Base-by-base conservation (phyloP, 2,329 filamentous ascomycete species). In the Diaporthe ilicicola region DNA sequence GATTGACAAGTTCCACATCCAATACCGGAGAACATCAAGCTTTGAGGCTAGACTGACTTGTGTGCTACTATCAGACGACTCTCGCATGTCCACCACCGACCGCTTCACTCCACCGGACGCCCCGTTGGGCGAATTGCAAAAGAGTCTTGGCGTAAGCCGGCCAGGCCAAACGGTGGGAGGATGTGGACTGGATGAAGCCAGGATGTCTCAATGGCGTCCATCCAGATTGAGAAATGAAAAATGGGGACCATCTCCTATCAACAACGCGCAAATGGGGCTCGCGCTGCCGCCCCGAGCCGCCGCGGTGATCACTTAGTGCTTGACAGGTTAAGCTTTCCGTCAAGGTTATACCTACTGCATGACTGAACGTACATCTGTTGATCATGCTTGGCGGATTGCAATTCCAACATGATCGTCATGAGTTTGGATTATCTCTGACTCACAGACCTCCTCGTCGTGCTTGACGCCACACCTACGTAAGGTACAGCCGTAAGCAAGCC, bases 161-260 rank as follows among this genome's bases (percentile, higher is more conserved):
- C 42, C 24, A 32, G 29, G 19, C 59, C 42, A 7, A 10, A 19
- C 12, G 42, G 59, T 62, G 59, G 42, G 19, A 62, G 34, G 59
- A 24, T 48, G 59, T 62, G 59, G 59, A 62, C 42, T 62, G 59
- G 59, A 62, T 42, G 42, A 37, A 24, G 59, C 59, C 42, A 62
- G 48, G 19, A 48, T 17, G 42, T 48, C 42, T 42, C 59, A 42
- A 62, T 42, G 42, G 46, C 39, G 19, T 27, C 48, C 59, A 34
- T 12, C 59, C 32, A 1, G 42, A 34, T 48, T 48, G 42, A 48
- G 59, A 62, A 62, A 62, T 62, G 59, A 62, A 62, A 62, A 62
- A 19, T 48, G 59, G 59, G n/a, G 59, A 62, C 59, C 13, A 12
- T 34, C 39, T 32, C 59, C 27, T 48, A 48, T 22, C 51, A 37